Evolutionary conservation across 176 grass and related monocot genomes (phyloP).

Genomic region (Elaeis guineensis): DNA sequence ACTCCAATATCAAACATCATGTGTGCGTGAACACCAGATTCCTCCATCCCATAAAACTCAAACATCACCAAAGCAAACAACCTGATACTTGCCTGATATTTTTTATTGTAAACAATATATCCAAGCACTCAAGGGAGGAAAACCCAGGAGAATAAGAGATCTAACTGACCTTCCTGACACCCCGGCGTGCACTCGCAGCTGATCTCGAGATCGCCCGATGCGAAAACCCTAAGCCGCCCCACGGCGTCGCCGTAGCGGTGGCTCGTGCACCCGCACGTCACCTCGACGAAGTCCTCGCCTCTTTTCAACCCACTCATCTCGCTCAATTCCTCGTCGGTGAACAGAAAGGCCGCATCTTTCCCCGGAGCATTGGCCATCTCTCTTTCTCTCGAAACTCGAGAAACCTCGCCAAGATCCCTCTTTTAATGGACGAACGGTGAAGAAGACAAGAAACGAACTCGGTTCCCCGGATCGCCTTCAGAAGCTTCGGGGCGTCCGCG

Average conservation of each 20-base stretch:
- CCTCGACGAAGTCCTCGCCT: slow-evolving; percentile 55
- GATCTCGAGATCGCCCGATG: slow-evolving; percentile 77
- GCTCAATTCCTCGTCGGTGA: slow-evolving; percentile 77
- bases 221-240: slow-evolving; percentile 71
- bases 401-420: slow-evolving; percentile 39
- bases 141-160: neutral
- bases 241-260: slow-evolving; percentile 94
- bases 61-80: neutral
- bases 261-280: slow-evolving; percentile 97
- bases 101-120: no score
- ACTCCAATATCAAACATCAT: slow-evolving; percentile 9
- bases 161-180: slow-evolving; percentile 70
- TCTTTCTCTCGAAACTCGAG: slow-evolving; percentile 14
- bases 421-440: slow-evolving; percentile 28
- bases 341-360: slow-evolving; percentile 29
- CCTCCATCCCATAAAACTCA: neutral
- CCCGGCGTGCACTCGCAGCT: slow-evolving; percentile 84
- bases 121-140: no score
- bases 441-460: slow-evolving; percentile 25
- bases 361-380: slow-evolving; percentile 34
- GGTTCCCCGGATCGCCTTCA: slow-evolving; percentile 6
- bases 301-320: slow-evolving; percentile 61
- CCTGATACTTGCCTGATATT: no score
- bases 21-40: slow-evolving; percentile 9
- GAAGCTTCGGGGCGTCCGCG: slow-evolving; percentile 14